Conservation (phyloP, 1,139 yeast genomes). For the Protomyces arabidopsidicola region DNA sequence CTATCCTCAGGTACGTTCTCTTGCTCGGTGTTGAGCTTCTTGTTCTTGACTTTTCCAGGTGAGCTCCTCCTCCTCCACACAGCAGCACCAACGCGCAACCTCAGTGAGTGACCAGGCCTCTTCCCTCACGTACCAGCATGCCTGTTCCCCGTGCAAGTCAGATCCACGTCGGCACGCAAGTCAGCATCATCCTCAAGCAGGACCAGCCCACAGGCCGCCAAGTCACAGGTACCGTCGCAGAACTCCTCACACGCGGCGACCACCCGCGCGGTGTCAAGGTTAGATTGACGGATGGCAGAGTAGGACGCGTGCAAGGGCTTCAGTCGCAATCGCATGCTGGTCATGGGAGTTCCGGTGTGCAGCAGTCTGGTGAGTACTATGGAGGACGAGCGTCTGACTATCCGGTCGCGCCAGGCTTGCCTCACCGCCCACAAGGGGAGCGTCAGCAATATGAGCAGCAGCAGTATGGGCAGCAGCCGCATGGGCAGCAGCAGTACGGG, state of each 20-base stretch:
- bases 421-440: neutral
- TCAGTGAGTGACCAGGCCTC: too few species aligned
- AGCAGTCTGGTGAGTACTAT: neutral
- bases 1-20: neutral
- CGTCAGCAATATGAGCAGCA: neutral
- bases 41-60: neutral
- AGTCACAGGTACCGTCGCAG: conserved; percentile 6
- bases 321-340: neutral
- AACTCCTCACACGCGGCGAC: conserved; percentile 17
- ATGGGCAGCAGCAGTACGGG: neutral
- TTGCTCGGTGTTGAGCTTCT: neutral
- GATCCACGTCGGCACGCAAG: conserved; percentile 8
- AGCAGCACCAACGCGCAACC: too few species aligned
- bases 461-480: neutral
- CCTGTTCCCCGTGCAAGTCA: neutral
- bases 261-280: conserved; percentile 25
- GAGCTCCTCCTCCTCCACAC: neutral
- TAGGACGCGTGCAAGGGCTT: conserved; percentile 23
- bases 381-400: neutral
- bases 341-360: neutral
- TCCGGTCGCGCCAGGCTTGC: neutral
- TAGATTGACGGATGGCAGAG: conserved; percentile 11
- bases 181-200: conserved; percentile 9
- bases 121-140: neutral
- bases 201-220: conserved; percentile 23